Evolutionary conservation across 352 stramenopile species (phyloP), one percentile per base, ranked within the genome.

Genomic region (Phytophthora sp.): DNA sequence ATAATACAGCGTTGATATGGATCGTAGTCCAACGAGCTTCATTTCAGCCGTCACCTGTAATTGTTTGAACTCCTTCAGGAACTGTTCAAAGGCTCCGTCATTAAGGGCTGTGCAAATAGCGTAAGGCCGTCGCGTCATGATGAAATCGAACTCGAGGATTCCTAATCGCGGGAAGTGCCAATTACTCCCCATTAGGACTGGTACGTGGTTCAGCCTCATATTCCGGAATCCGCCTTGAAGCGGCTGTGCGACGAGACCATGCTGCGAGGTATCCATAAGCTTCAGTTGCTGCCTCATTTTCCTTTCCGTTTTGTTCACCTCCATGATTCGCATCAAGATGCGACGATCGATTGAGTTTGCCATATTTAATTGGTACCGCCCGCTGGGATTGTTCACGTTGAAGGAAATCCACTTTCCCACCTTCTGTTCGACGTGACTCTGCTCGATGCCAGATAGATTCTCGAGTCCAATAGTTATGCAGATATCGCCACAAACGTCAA

Each of bases 351-450:
- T 80, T 13, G 67, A 78, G 52, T 84, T 89, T 26, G 77, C 59
- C 84, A 93, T 88, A 50, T 89, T 89, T 15, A 93, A 67, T 7
- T 79, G 71, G 41, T 91, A 91, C 33, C 68, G 66, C 11, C 84
- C 84, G n/a, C 73, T 90, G 4, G 80, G 75, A n/a, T 93, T 93
- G 58, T 66, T 60, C 16, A 84, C 69, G 49, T 91, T 91, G 55
- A 93, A 91, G 1, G 82, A 89, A 54, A 90, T 84, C 84, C 84
- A 93, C 47, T 91, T 90, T 33, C 82, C 84, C 7, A 93, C 80
- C 15, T 86, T 84, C 50, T 84, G 74, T 51, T 91, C 84, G 8
- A 91, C 80, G 45, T 89, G 77, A 12, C 66, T 74, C 60, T 93
- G 84, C 57, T 93, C 84, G 35, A 93, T 63, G 35, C 84, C 82